Evolutionary conservation across 2,329 filamentous ascomycete genomes (phyloP), one percentile per base, ranked within the genome.

Genomic region (Lachnellula occidentalis): DNA sequence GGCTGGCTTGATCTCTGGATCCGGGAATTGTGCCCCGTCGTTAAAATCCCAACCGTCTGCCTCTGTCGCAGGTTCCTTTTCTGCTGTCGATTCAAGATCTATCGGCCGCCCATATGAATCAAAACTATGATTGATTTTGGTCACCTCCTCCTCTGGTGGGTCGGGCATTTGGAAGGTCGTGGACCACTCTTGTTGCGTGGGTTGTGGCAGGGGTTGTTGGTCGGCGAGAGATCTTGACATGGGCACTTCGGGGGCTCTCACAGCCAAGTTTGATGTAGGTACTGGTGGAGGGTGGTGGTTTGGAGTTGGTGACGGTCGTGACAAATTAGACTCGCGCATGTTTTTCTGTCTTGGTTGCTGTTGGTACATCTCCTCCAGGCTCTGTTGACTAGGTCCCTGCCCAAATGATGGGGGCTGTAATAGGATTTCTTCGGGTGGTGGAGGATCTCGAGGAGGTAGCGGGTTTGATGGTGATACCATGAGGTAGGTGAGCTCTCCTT

Each of bases 21-120:
- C 86, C 0, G 81, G 73, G 50, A 84, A 82, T 36, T 74, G 65
- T n/a, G 78, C 76, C 8, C 83, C 79, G 55, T 96, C 91, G 51
- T 92, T 90, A 63, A 99, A 99, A 66, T 95, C 92, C 94, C 94
- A 99, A 8, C 82, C 89, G 66, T 96, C 92, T 0, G 79, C 68
- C 55, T 88, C 84, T 4, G 77, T 73, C 7, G 70, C 66, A 1
- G 67, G 64, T 48, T 73, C 57, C 66, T 85, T 80, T 51, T 82
- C 76, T 22, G 73, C 62, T 37, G 76, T 74, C 41, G 61, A 61
- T 8, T 42, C 22, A 45, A 45, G 53, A 48, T 64, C 64, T 17
- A 81, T 71, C 48, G 78, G 76, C 48, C 79, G 73, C 19, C 81
- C 81, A 62, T 80, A 80, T 22, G 73, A 72, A 64, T 87, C 82